These are phyloP conservation scores for Sphenostylis stenocarpa DNA, from an alignment of 306 rosid species.

Conservation along the genomic window DNA sequence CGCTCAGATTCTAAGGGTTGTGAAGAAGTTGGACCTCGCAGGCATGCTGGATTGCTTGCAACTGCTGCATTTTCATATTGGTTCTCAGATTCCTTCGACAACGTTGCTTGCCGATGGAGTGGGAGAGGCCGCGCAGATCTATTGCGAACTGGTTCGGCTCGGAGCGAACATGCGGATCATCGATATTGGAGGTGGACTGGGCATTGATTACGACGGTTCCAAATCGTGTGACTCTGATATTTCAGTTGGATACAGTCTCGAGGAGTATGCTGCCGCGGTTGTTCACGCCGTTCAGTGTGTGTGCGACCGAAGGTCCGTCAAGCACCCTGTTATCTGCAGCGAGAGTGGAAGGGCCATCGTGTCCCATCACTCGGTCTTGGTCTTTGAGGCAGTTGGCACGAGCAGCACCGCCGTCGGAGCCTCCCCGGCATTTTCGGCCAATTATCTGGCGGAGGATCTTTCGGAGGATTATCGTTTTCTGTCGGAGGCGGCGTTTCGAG, in stretches of 20 bases:
- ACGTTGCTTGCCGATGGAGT: constrained; percentile 70
- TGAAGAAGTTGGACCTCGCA: constrained; percentile 60
- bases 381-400: constrained; percentile 69
- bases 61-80: constrained; percentile 86
- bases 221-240: constrained; percentile 68
- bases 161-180: constrained; percentile 80
- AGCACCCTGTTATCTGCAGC: constrained; percentile 76
- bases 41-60: constrained; percentile 85
- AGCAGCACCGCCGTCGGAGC: constrained; percentile 7
- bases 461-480: constrained; percentile 67
- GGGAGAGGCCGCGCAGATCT: constrained; percentile 85
- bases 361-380: constrained; percentile 79
- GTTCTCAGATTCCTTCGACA: constrained; percentile 83
- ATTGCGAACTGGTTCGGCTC: constrained; percentile 81
- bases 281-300: constrained; percentile 58
- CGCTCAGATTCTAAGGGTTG: constrained; percentile 65
- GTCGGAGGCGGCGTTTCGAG: constrained; percentile 53
- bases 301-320: constrained; percentile 61
- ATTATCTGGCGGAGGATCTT: constrained; percentile 56
- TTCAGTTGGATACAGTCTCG: constrained; percentile 68
- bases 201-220: constrained; percentile 86
- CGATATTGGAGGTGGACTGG: constrained; percentile 91
- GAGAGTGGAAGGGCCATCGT: constrained; percentile 90
- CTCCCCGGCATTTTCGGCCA: constrained; percentile 45
- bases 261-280: constrained; percentile 78